A percentile compares a stretch with the other conserved stretches of the same genome.
Evolutionary conservation across 805 yeast genomes (phyloP).

Genomic region (Schwanniomyces pseudopolymorphus): DNA sequence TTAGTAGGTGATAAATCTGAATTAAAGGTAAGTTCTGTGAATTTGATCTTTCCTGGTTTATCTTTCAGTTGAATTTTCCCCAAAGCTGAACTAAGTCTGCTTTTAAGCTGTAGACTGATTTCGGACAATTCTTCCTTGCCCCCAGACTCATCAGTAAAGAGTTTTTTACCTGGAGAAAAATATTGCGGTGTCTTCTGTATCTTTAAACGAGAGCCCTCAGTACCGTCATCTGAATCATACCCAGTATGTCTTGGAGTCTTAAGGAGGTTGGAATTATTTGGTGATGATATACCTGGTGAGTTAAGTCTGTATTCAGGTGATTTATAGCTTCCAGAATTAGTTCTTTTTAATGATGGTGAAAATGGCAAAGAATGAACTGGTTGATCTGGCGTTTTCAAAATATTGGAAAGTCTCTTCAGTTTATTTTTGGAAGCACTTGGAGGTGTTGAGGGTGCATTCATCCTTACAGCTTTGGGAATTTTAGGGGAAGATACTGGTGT

Average conservation of each 20-base stretch:
- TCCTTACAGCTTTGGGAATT: constrained; percentile 16
- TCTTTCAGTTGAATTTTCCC: constrained; percentile 34
- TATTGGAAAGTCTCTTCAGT: constrained; percentile 22
- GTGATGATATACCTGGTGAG: constrained; percentile 26
- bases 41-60: constrained; percentile 22
- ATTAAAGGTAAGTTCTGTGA: constrained; percentile 29
- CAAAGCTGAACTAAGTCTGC: constrained; percentile 37
- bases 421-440: constrained; percentile 16
- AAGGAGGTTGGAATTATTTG: constrained; percentile 23
- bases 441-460: constrained; percentile 29
- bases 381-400: constrained; percentile 39
- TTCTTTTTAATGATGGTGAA: constrained; percentile 39
- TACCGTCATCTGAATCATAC: constrained; percentile 29
- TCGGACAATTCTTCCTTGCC: constrained; percentile 35
- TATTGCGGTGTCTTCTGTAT: constrained; percentile 40
- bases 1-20: constrained; percentile 25
- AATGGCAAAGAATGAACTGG: constrained; percentile 27
- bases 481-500: constrained; percentile 39
- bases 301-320: constrained; percentile 35
- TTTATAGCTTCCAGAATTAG: constrained; percentile 26
- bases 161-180: constrained; percentile 38
- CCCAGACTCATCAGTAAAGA: constrained; percentile 27
- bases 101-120: constrained; percentile 38
- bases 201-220: constrained; percentile 18
- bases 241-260: constrained; percentile 34